Evolutionary conservation across 352 stramenopile genomes (phyloP), one percentile per base, ranked within the genome.

Genomic region (Pelagophyceae sp.): DNA sequence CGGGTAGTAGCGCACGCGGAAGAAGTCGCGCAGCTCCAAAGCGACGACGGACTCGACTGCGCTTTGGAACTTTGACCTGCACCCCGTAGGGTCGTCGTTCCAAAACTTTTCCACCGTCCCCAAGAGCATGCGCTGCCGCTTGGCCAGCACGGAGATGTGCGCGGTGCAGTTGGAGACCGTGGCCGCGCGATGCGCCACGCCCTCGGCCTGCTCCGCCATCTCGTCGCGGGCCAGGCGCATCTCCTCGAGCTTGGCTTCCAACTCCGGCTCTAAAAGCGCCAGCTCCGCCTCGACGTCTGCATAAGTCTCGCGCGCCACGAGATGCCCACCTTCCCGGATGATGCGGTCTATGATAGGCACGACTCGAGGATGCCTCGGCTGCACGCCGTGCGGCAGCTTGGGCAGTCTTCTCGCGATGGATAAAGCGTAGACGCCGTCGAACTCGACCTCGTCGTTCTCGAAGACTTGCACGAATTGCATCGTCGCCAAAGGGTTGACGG

Each of bases 351-450:
- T 75, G 61, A 83, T 83, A n/a, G 78, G 64, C 40, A 77, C 50
- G 31, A 85, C 80, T 23, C 80, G 75, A 19, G 72, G 72, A 60
- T 85, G 78, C 63, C 67, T 75, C 15, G 70, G 31, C 51, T 80
- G 78, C 19, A 85, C 80, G 32, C 81, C 81, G 29, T 72, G 71
- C 33, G 81, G 81, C 27, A 85, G 72, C 40, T 81, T 70, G 25
- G 81, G 81, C 54, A 85, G 76, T n/a, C 77, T 79, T 27, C 82
- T 79, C 60, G 75, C 78, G 37, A 81, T 77, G 45, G 84, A 38
- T 75, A 85, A 82, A 15, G 82, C 82, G 77, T 85, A 85, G 29
- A 85, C 82, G 31, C 82, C 80, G 70, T 85, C 82, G 72, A 79
- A 85, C 64, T 80, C 79, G 67, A 83, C 63, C 54, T 70, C 67